Base-by-base conservation (phyloP, 805 yeast genomes). In the Nadsonia fulvescens region DNA sequence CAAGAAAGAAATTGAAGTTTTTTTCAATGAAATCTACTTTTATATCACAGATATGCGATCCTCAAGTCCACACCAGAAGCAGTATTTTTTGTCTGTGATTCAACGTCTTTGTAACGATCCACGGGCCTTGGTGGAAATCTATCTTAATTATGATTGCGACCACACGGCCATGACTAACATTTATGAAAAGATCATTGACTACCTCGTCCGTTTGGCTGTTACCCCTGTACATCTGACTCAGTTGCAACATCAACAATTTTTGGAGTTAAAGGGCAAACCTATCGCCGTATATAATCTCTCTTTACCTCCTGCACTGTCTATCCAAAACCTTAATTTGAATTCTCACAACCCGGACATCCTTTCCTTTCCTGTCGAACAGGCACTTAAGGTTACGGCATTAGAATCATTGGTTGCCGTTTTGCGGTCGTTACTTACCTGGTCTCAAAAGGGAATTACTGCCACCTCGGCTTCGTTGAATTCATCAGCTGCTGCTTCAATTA, bases 101-200 rank as follows among this genome's bases (percentile, higher is more conserved):
- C 76, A 77, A 39, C 62, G 92, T 37, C 51, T 89, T 19, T 75
- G 92, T 44, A 69, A 70, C 36, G 93, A 86, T 51, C 92, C 96
- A 22, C 63, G 92, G 34, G 73, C 91, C 11, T 55, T 91, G 34
- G 79, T 91, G 32, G 99, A 89, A 52, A 69, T 89, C 32, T 89
- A 86, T 45, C 61, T 89, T 42, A 89, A 89, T 50, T 91, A 89
- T 48, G 99, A 89, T 49, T 89, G 99, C 56, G 93, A 82, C 46
- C 56, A 69, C 16, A 52, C 65, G 2, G 57, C 62, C 11, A 65
- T 72, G 61, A 76, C 89, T 19, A 89, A 89, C 46, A 59, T 83
- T 25, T 79, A 83, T 50, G 98, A 89, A 50, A 60, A 69, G 26
- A 58, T 82, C 22, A 67, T 82, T 28, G 83, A 81, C 37, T 72